phyloP scores from a whole-genome alignment of 2,329 filamentous ascomycete genomes.

The Clonostachys chloroleuca region DNA sequence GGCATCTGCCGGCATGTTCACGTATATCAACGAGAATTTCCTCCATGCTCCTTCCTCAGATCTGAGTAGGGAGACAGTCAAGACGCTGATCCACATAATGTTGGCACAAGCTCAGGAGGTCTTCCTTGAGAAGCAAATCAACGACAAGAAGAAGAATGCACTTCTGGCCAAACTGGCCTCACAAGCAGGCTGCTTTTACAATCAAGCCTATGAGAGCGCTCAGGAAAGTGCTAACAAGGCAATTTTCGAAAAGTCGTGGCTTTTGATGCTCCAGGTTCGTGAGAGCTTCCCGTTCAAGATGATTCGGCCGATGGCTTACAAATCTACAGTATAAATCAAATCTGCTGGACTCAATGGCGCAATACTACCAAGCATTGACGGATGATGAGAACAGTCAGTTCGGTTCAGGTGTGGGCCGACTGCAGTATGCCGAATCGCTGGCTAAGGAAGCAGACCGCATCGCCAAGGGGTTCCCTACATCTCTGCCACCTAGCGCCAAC shows the following conservation, averaged over 20 bases:
- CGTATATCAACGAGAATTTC: constrained; percentile 99
- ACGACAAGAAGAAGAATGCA: constrained; percentile 88
- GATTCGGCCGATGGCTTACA: neutral
- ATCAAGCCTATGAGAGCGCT: constrained; percentile 81
- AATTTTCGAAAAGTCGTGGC: constrained; percentile 93
- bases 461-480: constrained; percentile 76
- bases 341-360: constrained; percentile 79
- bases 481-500: constrained; percentile 77
- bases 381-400: constrained; percentile 88
- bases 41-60: constrained; percentile 96
- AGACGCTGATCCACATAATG: constrained; percentile 88
- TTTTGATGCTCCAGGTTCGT: constrained; percentile 72
- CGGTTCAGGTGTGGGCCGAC: constrained; percentile 76
- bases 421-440: constrained; percentile 75
- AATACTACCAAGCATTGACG: constrained; percentile 88
- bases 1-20: constrained; percentile 98
- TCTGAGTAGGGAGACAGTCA: constrained; percentile 90
- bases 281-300: neutral
- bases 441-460: constrained; percentile 74
- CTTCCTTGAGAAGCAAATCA: constrained; percentile 92
- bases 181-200: constrained; percentile 84
- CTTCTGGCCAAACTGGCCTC: constrained; percentile 89
- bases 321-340: constrained; percentile 65
- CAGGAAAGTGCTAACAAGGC: constrained; percentile 90
- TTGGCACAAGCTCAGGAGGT: constrained; percentile 96